Conservation (phyloP, 805 yeast genomes). For the Hanseniaspora hatyaiensis region DNA sequence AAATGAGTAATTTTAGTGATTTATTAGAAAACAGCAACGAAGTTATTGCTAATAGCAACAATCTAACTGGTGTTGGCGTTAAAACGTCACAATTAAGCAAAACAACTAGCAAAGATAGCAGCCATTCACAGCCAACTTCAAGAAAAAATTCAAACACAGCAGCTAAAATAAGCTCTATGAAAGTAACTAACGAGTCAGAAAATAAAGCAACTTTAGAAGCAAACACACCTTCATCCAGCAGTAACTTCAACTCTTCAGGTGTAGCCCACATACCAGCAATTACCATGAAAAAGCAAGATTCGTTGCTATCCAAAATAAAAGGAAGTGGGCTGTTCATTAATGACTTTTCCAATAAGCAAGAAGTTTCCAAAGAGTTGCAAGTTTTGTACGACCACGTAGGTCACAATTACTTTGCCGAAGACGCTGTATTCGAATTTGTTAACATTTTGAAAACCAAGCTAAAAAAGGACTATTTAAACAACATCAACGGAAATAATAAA, state of each 20-base stretch:
- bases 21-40: no score
- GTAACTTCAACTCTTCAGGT: no score
- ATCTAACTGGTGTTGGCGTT: no score
- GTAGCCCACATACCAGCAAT: no score
- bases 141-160: neutral
- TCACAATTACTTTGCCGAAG: conserved; percentile 44
- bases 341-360: conserved; percentile 29
- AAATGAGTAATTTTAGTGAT: no score
- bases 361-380: conserved; percentile 43
- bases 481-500: conserved; percentile 19
- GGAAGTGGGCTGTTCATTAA: conserved; percentile 33
- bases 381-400: conserved; percentile 37
- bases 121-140: neutral
- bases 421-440: conserved; percentile 32
- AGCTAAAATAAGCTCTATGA: neutral
- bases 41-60: no score
- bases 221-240: no score
- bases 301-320: conserved; percentile 18
- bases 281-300: conserved; percentile 5
- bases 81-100: neutral
- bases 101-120: neutral
- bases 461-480: conserved; percentile 17
- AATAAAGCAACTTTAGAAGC: no score
- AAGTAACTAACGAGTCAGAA: no score
- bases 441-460: conserved; percentile 28